Evolutionary conservation across 345 rosid species (phyloP).

Genomic region (Dipteronia dyeriana): DNA sequence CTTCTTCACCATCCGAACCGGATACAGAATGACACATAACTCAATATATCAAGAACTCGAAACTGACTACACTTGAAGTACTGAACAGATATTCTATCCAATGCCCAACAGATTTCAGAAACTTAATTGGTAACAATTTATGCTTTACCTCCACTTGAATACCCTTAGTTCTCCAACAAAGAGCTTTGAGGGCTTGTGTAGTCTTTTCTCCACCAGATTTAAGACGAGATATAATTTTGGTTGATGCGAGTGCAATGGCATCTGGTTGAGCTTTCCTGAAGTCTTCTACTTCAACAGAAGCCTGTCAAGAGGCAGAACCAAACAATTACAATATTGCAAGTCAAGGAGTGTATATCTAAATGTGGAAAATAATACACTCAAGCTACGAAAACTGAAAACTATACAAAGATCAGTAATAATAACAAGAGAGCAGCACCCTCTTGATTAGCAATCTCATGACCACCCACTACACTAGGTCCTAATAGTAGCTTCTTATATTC

Average conservation of each 20-base stretch:
- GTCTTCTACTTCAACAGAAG: slow-evolving; percentile 74
- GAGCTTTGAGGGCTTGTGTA: slow-evolving; percentile 63
- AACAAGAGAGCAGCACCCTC: background rate
- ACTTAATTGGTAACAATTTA: background rate
- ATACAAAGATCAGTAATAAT: background rate
- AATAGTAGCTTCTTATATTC: background rate
- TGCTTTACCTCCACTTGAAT: slow-evolving; percentile 84
- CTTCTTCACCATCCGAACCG: too few relatives aligned
- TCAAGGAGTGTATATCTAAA: background rate
- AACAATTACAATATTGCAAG: slow-evolving; percentile 29
- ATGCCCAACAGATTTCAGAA: slow-evolving; percentile 9
- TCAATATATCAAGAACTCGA: background rate
- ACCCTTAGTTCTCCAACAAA: slow-evolving; percentile 82
- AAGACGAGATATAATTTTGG: slow-evolving; percentile 63
- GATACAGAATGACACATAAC: background rate
- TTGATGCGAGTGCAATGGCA: slow-evolving; percentile 69
- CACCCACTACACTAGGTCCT: background rate
- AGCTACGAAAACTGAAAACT: too few relatives aligned
- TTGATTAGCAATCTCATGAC: background rate
- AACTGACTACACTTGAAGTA: background rate
- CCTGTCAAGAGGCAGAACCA: slow-evolving; percentile 41
- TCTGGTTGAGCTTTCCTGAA: slow-evolving; percentile 75
- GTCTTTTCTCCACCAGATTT: slow-evolving; percentile 72
- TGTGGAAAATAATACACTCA: background rate
- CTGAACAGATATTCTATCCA: background rate